Percentiles rank a stretch among this genome's conserved stretches.
Evolutionary conservation across 1,284 basidiomycete genomes (phyloP).

Genomic region (Phellinidium pouzarii): DNA sequence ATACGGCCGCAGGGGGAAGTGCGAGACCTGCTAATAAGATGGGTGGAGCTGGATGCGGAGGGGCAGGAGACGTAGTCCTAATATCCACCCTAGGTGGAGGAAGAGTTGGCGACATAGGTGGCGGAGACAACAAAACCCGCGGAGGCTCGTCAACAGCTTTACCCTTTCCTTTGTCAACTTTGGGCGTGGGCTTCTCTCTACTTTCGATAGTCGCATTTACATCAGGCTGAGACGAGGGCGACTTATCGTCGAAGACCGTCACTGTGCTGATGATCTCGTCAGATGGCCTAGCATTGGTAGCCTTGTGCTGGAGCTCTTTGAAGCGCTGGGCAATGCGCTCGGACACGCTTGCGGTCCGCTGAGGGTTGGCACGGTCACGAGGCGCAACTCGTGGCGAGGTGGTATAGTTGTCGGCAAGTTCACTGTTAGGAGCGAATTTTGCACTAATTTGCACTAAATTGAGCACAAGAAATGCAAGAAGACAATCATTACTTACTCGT

Average conservation of each 20-base stretch:
- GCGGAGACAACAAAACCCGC: constrained; percentile 50
- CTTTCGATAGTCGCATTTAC: background rate
- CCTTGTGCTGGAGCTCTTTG: constrained; percentile 63
- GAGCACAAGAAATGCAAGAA: constrained; percentile 11
- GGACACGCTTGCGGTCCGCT: constrained; percentile 62
- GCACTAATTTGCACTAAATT: constrained; percentile 39
- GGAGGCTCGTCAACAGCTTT: constrained; percentile 44
- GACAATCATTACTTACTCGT: constrained; percentile 60
- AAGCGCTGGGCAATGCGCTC: constrained; percentile 72
- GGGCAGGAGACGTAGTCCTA: constrained; percentile 32
- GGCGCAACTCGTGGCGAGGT: constrained; percentile 63
- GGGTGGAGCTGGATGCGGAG: constrained; percentile 38
- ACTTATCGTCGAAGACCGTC: constrained; percentile 27
- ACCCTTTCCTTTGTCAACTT: constrained; percentile 74
- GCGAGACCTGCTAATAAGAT: constrained; percentile 71
- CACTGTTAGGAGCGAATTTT: constrained; percentile 73
- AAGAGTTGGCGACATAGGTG: constrained; percentile 50
- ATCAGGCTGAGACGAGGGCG: constrained; percentile 13
- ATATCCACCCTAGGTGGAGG: constrained; percentile 34
- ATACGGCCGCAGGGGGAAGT: constrained; percentile 56
- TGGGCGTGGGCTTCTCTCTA: constrained; percentile 34
- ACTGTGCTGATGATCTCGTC: constrained; percentile 14
- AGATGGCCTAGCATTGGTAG: constrained; percentile 30
- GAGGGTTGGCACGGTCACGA: constrained; percentile 41
- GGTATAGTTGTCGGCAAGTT: constrained; percentile 62